phyloP scores from a whole-genome alignment of 306 rosid genomes.

The Datisca glomerata region DNA sequence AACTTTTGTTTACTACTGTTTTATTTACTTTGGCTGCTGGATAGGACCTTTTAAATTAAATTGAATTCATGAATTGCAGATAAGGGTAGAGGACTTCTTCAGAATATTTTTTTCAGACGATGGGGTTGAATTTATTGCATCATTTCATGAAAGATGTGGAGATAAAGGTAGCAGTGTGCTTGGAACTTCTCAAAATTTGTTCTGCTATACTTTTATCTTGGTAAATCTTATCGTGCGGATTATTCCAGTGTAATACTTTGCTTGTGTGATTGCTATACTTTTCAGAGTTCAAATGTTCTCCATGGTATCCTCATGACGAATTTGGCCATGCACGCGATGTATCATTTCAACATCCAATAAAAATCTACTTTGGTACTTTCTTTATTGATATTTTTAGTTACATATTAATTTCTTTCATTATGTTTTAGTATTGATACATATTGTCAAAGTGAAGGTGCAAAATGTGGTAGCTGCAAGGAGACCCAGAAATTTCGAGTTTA shows the following conservation, averaged over 20 bases:
- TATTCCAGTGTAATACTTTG: too few species aligned
- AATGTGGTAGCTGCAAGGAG: conserved; percentile 74
- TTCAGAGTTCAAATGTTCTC: conserved; percentile 59
- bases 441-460: conserved; percentile 55
- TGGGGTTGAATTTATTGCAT: conserved; percentile 41
- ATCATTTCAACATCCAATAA: conserved; percentile 90
- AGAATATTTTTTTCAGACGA: conserved; percentile 61
- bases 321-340: conserved; percentile 72
- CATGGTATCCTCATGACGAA: conserved; percentile 57
- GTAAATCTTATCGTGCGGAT: too few species aligned
- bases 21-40: conserved; percentile 1
- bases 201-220: too few species aligned
- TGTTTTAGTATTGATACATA: not conserved
- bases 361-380: conserved; percentile 73
- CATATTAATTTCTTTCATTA: conserved; percentile 3
- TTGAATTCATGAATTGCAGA: conserved; percentile 47
- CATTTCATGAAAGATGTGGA: conserved; percentile 65
- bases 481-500: conserved; percentile 61
- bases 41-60: not conserved
- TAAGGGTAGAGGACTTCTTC: conserved; percentile 78
- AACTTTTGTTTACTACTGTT: not conserved
- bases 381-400: conserved; percentile 11
- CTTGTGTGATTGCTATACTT: conserved; percentile 6
- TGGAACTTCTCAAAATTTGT: too few species aligned
- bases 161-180: conserved; percentile 64